Evolutionary conservation across 176 grass and related monocot genomes (phyloP).

Genomic region (Typha latifolia): DNA sequence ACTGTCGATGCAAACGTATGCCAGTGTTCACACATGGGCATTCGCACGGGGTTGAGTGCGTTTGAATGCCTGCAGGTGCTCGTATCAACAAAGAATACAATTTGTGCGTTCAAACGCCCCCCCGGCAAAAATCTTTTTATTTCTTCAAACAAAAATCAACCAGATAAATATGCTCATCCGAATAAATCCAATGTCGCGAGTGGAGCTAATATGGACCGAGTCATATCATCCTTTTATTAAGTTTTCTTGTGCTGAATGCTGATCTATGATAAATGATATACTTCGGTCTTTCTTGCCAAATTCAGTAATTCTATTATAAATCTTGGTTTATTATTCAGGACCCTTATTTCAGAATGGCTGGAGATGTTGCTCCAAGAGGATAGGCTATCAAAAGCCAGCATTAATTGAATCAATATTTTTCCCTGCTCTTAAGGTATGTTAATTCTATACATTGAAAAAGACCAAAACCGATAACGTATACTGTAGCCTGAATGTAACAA

Average conservation of each 20-base stretch:
- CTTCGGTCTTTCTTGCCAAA: not conserved
- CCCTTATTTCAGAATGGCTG: slow-evolving; percentile 98
- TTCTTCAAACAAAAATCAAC: too few species aligned
- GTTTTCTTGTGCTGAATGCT: not conserved
- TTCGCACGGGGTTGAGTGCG: too few species aligned
- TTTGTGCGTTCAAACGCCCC: too few species aligned
- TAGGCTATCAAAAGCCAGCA: slow-evolving; percentile 88
- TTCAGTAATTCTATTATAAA: slow-evolving; percentile 6
- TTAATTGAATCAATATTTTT: slow-evolving; percentile 95
- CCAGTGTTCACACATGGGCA: too few species aligned
- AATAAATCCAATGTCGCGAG: too few species aligned
- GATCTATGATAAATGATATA: not conserved
- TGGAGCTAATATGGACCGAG: too few species aligned
- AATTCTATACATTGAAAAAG: not conserved
- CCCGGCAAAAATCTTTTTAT: too few species aligned
- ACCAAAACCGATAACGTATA: not conserved
- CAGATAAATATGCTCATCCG: too few species aligned
- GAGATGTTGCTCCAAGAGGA: slow-evolving; percentile 96
- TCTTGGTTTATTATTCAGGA: slow-evolving; percentile 39
- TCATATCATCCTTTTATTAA: not conserved
- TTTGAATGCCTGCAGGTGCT: too few species aligned
- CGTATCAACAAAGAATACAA: too few species aligned
- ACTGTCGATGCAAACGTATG: too few species aligned
- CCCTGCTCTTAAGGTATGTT: slow-evolving; percentile 88
- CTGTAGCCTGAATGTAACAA: too few species aligned